Evolutionary conservation across 1,284 basidiomycete species (phyloP), one percentile per base, ranked within the genome.

Genomic region (Leucoagaricus sp.): DNA sequence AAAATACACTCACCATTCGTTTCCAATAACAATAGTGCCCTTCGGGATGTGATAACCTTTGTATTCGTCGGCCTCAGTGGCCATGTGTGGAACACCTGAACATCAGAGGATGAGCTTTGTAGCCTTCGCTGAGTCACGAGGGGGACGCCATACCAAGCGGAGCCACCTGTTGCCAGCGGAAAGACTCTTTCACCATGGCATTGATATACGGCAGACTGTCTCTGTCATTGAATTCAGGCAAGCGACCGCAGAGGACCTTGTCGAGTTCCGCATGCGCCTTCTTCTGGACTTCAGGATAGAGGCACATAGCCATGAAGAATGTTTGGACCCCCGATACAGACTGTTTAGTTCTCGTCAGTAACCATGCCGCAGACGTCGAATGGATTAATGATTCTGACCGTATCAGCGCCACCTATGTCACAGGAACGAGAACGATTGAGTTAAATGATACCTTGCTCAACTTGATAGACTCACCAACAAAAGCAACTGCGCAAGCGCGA

Each of bases 231-330:
- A 57, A 50, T 23, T 49, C 56, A 9, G 59, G 59, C 15, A 60
- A 45, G 13, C 59, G 54, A 33, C 40, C 36, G 25, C 38, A 48
- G 31, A 57, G 29, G 6, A 62, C 46, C 4, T 25, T 23, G 53
- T 62, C 61, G 7, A 64, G 34, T 36, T 64, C 61, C 4, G 41
- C 56, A 42, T 63, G 61, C 4, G 61, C 63, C 38, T 57, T 55
- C 41, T 53, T 58, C 41, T 62, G 63, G 15, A 61, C 59, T 6
- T 60, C 58, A 12, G 59, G 63, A 46, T 62, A 58, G 15, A 55
- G 19, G 10, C 50, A 49, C 61, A 64, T 62, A 12, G 53, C 49
- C 13, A 53, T 52, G 41, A 55, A 47, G 17, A 60, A 57, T 6
- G 59, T 36, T 10, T 51, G 44, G n/a, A 60, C 21, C 1, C 51